Conservation (phyloP, 2,329 filamentous ascomycete species). For the Kalmusia sp. region DNA sequence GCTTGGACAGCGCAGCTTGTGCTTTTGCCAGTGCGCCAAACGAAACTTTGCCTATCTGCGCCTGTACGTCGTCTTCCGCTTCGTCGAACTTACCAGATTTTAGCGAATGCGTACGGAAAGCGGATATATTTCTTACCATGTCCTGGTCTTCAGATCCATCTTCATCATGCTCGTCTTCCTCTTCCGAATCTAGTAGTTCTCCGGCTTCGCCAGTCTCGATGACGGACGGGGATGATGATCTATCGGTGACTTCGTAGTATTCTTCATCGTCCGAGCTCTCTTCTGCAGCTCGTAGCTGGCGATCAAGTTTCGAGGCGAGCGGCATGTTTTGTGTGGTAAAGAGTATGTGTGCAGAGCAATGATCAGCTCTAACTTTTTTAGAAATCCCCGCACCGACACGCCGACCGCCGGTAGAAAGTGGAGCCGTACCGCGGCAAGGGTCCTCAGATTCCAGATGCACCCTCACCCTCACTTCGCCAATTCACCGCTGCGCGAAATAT, state of each 20-base stretch:
- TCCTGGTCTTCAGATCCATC: slow-evolving; percentile 38
- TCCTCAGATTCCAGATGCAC: not conserved
- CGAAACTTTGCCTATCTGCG: slow-evolving; percentile 68
- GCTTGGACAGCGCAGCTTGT: slow-evolving; percentile 69
- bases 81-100: slow-evolving; percentile 33
- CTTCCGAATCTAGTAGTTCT: slow-evolving; percentile 45
- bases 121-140: slow-evolving; percentile 23
- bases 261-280: slow-evolving; percentile 46
- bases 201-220: slow-evolving; percentile 47
- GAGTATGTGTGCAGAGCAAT: not conserved
- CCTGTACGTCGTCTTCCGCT: slow-evolving; percentile 50
- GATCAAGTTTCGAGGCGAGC: slow-evolving; percentile 44
- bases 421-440: not conserved
- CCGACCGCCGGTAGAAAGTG: not conserved
- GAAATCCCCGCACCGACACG: slow-evolving; percentile 1
- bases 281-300: slow-evolving; percentile 44
- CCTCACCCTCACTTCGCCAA: not conserved
- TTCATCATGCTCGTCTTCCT: slow-evolving; percentile 24
- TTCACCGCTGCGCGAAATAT: not conserved
- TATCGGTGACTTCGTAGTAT: slow-evolving; percentile 49
- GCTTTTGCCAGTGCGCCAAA: slow-evolving; percentile 92
- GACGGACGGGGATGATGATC: slow-evolving; percentile 48
- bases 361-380: not conserved
- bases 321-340: slow-evolving; percentile 29
- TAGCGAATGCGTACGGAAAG: slow-evolving; percentile 5